These are phyloP conservation scores for Phytophthora boehmeriae DNA, from an alignment of 352 stramenopile species.

Conservation along the genomic window DNA sequence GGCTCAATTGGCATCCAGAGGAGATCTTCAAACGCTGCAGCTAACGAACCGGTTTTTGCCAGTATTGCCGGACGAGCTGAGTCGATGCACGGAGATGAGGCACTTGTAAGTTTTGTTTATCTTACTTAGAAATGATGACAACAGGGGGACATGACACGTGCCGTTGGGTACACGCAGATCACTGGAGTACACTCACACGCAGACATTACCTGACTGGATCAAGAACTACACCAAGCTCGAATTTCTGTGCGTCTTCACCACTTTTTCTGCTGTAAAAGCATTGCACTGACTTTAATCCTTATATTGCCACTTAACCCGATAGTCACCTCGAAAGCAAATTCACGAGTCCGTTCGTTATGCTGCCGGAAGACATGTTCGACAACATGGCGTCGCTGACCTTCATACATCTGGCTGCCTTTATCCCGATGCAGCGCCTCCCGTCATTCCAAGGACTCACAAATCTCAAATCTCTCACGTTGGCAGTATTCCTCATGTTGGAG, in stretches of 20 bases:
- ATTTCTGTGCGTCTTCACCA: constrained; percentile 32
- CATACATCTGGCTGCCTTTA: constrained; percentile 36
- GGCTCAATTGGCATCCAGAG: constrained; percentile 22
- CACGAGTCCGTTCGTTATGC: constrained; percentile 13
- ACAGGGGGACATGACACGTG: background rate
- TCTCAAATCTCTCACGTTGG: constrained; percentile 36
- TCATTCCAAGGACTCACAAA: constrained; percentile 39
- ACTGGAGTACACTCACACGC: constrained; percentile 46
- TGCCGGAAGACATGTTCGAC: constrained; percentile 39
- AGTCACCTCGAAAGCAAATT: constrained; percentile 32
- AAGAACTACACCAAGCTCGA: constrained; percentile 40
- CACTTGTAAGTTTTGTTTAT: constrained; percentile 32
- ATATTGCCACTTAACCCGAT: background rate
- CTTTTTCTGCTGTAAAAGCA: background rate
- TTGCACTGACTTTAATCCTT: background rate
- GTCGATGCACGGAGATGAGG: constrained; percentile 31
- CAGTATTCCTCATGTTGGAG: constrained; percentile 15
- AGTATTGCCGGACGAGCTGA: constrained; percentile 33
- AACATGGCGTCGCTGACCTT: constrained; percentile 45
- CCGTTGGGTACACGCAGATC: constrained; percentile 25
- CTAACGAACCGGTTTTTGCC: constrained; percentile 44
- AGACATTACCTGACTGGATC: constrained; percentile 39
- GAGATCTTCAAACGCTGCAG: constrained; percentile 37
- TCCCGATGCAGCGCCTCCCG: constrained; percentile 25
- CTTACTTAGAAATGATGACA: background rate